A percentile compares a stretch with the other conserved stretches of the same genome.
Conservation (phyloP, 345 rosid genomes). For the Leavenworthia alabamica region DNA sequence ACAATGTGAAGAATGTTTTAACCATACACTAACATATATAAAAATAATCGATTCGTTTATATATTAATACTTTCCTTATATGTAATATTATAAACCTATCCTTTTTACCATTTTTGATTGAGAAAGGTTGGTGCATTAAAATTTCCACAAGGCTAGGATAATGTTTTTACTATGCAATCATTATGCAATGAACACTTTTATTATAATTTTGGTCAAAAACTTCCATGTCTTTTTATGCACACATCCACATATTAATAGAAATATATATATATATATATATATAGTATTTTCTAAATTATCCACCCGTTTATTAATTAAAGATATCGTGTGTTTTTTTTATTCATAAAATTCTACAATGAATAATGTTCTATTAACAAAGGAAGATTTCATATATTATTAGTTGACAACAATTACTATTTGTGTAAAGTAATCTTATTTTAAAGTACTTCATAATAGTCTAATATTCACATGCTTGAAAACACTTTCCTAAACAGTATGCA, state of each 20-base stretch:
- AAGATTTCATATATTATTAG: conserved; percentile 9
- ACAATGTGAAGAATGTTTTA: no score
- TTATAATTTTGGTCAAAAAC: neutral
- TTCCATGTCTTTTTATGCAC: conserved; percentile 2
- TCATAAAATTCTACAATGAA: neutral
- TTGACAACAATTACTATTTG: conserved; percentile 17
- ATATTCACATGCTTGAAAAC: conserved; percentile 22
- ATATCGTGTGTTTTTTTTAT: neutral
- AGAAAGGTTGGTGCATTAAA: conserved; percentile 18
- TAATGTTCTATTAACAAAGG: neutral
- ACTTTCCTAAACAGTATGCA: neutral
- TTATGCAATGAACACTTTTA: conserved; percentile 23
- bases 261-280: no score
- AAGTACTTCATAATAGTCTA: conserved; percentile 3
- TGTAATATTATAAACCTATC: conserved; percentile 17
- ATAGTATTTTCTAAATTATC: neutral
- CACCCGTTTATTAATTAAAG: neutral
- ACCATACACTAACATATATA: neutral
- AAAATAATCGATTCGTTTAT: neutral
- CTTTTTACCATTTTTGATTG: conserved; percentile 18
- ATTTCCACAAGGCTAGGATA: conserved; percentile 19
- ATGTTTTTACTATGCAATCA: conserved; percentile 34
- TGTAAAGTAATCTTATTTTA: conserved; percentile 6
- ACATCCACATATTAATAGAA: neutral
- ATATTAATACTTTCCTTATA: conserved; percentile 14